These are phyloP conservation scores for Clausena lansium DNA, from an alignment of 345 rosid genomes.

Conservation along the genomic window DNA sequence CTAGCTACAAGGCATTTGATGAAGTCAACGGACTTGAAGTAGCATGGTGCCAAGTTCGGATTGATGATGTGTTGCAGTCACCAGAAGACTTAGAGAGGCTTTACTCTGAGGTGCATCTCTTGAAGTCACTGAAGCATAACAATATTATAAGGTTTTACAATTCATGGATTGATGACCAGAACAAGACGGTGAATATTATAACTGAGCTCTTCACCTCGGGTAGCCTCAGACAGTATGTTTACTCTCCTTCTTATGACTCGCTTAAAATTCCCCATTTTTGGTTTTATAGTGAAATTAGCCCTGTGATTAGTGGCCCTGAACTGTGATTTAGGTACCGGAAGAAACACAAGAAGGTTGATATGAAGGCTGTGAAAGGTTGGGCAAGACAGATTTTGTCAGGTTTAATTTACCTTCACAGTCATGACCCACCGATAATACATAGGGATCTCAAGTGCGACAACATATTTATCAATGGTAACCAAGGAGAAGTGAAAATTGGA, in stretches of 20 bases:
- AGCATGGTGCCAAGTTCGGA: constrained; percentile 93
- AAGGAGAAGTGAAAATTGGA: constrained; percentile 96
- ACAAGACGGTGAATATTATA: constrained; percentile 86
- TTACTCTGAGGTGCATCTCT: constrained; percentile 86
- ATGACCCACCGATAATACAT: constrained; percentile 83
- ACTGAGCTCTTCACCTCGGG: constrained; percentile 96
- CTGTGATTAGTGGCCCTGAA: constrained; percentile 26
- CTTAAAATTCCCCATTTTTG: constrained; percentile 7
- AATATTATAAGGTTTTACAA: constrained; percentile 75
- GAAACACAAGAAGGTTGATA: constrained; percentile 83
- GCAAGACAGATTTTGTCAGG: constrained; percentile 86
- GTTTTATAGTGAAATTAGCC: constrained; percentile 21
- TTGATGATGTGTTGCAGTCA: constrained; percentile 90
- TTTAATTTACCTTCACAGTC: constrained; percentile 74
- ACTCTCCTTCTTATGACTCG: constrained; percentile 16
- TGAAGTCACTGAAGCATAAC: constrained; percentile 79
- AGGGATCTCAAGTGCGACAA: constrained; percentile 96
- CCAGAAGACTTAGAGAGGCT: constrained; percentile 84
- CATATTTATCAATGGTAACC: constrained; percentile 90
- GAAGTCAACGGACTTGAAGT: constrained; percentile 95
- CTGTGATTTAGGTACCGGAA: constrained; percentile 66
- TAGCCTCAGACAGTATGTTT: constrained; percentile 81
- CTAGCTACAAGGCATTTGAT: constrained; percentile 92
- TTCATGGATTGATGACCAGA: constrained; percentile 93
- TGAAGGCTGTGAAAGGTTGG: constrained; percentile 90